Conservation (phyloP, 495 filamentous ascomycete genomes). For the Aspergillus steynii region DNA sequence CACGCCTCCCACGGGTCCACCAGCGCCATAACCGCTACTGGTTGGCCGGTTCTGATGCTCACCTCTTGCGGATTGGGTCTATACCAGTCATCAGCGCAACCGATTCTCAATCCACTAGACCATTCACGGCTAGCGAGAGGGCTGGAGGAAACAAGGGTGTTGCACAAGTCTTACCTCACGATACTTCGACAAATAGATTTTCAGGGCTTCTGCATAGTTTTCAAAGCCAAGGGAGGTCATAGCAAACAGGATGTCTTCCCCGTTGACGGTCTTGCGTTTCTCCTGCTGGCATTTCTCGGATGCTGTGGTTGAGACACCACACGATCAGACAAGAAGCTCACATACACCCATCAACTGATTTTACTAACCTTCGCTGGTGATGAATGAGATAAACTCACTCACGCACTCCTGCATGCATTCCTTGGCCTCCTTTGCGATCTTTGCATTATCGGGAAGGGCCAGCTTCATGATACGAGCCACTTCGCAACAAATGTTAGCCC, state of each 20-base stretch:
- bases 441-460: constrained; percentile 94
- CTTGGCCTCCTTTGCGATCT: constrained; percentile 99
- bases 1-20: constrained; percentile 46
- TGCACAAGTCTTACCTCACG: constrained; percentile 76
- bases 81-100: constrained; percentile 21
- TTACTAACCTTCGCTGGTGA: constrained; percentile 90
- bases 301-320: constrained; percentile 52
- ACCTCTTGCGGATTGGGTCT: constrained; percentile 76
- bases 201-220: constrained; percentile 96
- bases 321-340: neutral
- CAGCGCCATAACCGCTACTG: constrained; percentile 66
- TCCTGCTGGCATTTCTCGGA: constrained; percentile 99
- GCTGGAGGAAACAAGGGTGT: constrained; percentile 22
- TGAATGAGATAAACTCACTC: constrained; percentile 99
- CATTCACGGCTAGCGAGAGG: constrained; percentile 6
- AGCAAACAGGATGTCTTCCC: constrained; percentile 96
- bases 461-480: constrained; percentile 99
- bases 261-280: constrained; percentile 98
- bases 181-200: constrained; percentile 97
- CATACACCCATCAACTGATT: neutral
- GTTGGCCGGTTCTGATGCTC: constrained; percentile 70
- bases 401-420: constrained; percentile 99
- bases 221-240: constrained; percentile 99
- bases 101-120: constrained; percentile 4
- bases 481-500: constrained; percentile 88